A percentile compares a stretch with the other conserved stretches of the same genome.
Conservation (phyloP, 768 basidiomycete species). For the Leccinellum luteum region DNA sequence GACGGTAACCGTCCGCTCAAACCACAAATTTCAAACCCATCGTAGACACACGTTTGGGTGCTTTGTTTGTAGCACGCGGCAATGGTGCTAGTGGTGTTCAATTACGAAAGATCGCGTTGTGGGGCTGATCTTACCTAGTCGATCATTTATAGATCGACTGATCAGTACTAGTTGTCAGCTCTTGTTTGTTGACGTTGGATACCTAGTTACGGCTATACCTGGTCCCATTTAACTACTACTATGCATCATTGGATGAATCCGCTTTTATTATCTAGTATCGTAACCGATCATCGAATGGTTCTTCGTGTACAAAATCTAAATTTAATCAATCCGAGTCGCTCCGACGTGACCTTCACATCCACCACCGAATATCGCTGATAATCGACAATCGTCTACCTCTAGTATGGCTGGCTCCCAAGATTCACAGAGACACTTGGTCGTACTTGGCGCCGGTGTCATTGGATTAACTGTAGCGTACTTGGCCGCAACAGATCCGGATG, state of each 20-base stretch:
- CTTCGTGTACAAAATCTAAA: background rate
- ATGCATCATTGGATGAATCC: background rate
- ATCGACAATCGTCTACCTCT: background rate
- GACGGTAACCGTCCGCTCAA: background rate
- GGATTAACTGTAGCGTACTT: constrained; percentile 38
- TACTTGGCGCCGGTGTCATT: constrained; percentile 40
- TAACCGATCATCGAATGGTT: background rate
- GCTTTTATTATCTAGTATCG: background rate
- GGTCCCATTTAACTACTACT: background rate
- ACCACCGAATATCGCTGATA: background rate
- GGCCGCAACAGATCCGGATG: constrained; percentile 23
- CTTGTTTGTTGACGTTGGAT: background rate
- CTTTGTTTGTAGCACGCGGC: constrained; percentile 38
- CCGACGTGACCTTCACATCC: background rate
- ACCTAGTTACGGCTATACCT: background rate
- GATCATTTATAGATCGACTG: background rate
- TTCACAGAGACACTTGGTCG: constrained; percentile 22
- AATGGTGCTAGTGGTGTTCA: constrained; percentile 32
- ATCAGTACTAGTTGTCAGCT: too few relatives aligned
- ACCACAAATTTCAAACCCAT: background rate
- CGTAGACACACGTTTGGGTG: constrained; percentile 41
- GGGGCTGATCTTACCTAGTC: constrained; percentile 32
- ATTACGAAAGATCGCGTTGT: constrained; percentile 39
- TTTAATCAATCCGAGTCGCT: background rate
- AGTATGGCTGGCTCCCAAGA: constrained; percentile 13